A percentile compares a stretch with the other conserved stretches of the same genome.
Conservation (phyloP, 1,284 basidiomycete genomes). For the Apiotrichum veenhuisii region DNA sequence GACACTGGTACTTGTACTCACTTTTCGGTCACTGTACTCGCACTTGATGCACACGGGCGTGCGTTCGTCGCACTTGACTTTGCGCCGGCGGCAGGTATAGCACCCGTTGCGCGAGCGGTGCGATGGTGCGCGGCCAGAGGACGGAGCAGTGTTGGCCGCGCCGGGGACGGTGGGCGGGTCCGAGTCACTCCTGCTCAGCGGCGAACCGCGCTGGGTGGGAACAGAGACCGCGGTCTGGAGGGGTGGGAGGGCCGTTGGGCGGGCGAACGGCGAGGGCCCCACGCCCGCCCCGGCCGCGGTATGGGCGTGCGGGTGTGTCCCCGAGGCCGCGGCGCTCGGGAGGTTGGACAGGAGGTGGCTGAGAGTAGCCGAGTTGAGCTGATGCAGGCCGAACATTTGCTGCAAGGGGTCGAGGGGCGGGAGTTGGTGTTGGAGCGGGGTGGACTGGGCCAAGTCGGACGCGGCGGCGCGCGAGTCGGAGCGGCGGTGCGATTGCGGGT, state of each 20-base stretch:
- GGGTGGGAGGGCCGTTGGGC: neutral
- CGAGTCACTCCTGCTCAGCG: neutral
- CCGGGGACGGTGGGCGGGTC: neutral
- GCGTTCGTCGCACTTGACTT: slow-evolving; percentile 15
- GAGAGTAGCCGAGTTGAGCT: neutral
- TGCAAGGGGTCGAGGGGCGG: neutral
- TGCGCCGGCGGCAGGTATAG: slow-evolving; percentile 27
- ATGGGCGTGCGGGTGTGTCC: neutral
- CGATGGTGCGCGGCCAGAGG: neutral
- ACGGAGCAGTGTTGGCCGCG: neutral
- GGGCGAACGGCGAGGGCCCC: neutral
- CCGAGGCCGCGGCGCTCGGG: neutral
- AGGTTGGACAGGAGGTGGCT: neutral
- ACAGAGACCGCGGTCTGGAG: neutral
- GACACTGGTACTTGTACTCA: neutral
- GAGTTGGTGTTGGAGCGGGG: too few species aligned
- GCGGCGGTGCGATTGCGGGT: neutral
- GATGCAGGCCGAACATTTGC: neutral
- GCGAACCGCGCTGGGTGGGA: neutral
- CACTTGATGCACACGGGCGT: slow-evolving; percentile 13
- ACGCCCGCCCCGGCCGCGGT: too few species aligned
- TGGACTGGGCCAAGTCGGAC: too few species aligned
- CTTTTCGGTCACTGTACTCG: slow-evolving; percentile 11
- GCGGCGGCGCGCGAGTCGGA: neutral
- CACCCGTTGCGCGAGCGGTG: slow-evolving; percentile 10